Base-by-base conservation (phyloP, 495 filamentous ascomycete genomes). In the Lasiosphaeria hispida region DNA sequence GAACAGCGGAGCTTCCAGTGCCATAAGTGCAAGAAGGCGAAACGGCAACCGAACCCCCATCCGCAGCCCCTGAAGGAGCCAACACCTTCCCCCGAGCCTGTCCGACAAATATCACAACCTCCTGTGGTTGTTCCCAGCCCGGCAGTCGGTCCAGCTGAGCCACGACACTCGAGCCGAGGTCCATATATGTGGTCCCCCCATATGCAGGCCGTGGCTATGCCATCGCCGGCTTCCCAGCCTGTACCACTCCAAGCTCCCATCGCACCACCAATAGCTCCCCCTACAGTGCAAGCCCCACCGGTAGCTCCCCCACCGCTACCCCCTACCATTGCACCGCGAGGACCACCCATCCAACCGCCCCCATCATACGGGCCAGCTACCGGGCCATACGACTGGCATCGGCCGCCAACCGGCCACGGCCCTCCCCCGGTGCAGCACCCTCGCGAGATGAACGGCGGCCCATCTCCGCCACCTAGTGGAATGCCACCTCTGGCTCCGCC, bases 1-100 rank as follows among this genome's bases (percentile, higher is more conserved):
- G 75, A 78, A 10, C 78, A 82, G 60, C 72, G 80, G 42, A 74
- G 69, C 40, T 76, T 76, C 51, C 80, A 83, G 56, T 84, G 81
- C 57, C 81, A 84, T 59, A 77, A 83, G 59, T 84, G 81, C 53
- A 80, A 76, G 63, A 81, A 74, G 60, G 63, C 68, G 1, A 66
- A 64, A 2, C 71, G 72, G 41, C 70, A 75, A 48, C 70, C 75
- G 1, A 55, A 55, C 11, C 63, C 69, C 17, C 70, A 75, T 37
- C 58, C 67, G 9, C 59, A 56, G 1, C 47, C 70, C 15, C 53
- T 67, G 7, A 56, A 60, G 37, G 73, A 75, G 18, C 60, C 63
- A 3, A 71, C 74, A 7, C 63, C 73, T 40, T 56, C 67, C 7
- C 64, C 67, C 17, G 72, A 73, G 52, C 68, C 72, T 6, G 50